These are phyloP conservation scores for Peniophora sp. DNA, from an alignment of 1,284 basidiomycete species.

Conservation along the genomic window DNA sequence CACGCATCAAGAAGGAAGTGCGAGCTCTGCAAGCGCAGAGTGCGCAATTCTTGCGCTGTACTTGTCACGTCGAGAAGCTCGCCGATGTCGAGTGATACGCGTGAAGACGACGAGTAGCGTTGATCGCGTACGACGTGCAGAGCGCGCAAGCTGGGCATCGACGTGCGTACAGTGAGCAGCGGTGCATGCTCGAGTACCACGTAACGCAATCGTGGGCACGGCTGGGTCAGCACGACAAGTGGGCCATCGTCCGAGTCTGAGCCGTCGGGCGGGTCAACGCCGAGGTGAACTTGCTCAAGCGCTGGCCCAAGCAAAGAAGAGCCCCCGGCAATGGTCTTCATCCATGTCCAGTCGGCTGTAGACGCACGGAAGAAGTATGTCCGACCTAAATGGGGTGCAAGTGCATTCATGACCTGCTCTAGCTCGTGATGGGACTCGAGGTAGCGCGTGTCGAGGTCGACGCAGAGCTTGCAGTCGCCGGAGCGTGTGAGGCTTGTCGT, in stretches of 20 bases:
- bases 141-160: slow-evolving; percentile 17
- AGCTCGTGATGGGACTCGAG: slow-evolving; percentile 16
- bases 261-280: slow-evolving; percentile 19
- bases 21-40: slow-evolving; percentile 20
- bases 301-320: slow-evolving; percentile 16
- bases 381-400: slow-evolving; percentile 21
- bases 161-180: slow-evolving; percentile 17
- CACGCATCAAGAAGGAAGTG: slow-evolving; percentile 20
- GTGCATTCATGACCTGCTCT: slow-evolving; percentile 17
- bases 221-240: slow-evolving; percentile 17
- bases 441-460: slow-evolving; percentile 22
- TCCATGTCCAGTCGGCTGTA: slow-evolving; percentile 21
- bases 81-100: slow-evolving; percentile 19
- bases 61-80: slow-evolving; percentile 19
- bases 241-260: slow-evolving; percentile 16
- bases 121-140: slow-evolving; percentile 22
- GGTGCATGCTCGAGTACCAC: slow-evolving; percentile 24
- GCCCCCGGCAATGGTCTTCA: slow-evolving; percentile 18
- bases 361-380: slow-evolving; percentile 23
- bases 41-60: slow-evolving; percentile 16
- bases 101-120: slow-evolving; percentile 16
- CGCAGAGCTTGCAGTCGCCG: slow-evolving; percentile 20
- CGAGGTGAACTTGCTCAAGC: slow-evolving; percentile 21
- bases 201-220: slow-evolving; percentile 18
- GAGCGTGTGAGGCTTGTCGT: slow-evolving; percentile 19